phyloP scores from a whole-genome alignment of 2,329 filamentous ascomycete genomes.

The Aspergillus brasiliensis region DNA sequence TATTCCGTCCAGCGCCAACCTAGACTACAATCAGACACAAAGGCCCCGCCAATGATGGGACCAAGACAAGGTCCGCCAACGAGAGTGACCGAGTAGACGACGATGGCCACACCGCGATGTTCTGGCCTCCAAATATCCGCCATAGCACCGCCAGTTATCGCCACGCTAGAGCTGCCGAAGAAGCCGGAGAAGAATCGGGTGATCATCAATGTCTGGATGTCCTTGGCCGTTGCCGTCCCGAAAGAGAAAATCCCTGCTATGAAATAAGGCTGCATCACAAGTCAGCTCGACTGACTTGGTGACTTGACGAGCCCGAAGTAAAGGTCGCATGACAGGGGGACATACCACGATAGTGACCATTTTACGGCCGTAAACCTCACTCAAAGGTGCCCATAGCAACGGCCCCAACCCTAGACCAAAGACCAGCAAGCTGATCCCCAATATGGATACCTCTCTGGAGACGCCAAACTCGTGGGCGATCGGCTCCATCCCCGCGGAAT shows the following conservation, averaged over 20 bases:
- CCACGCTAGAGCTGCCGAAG: not conserved
- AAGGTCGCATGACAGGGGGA: not conserved
- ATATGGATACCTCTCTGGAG: not conserved
- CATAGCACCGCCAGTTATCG: not conserved
- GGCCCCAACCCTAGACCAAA: not conserved
- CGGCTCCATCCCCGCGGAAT: not conserved
- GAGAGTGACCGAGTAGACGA: not conserved
- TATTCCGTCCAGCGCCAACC: constrained; percentile 3
- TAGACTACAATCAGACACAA: not conserved
- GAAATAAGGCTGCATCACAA: not conserved
- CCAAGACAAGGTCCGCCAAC: not conserved
- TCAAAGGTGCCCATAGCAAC: not conserved
- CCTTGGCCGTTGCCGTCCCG: not conserved
- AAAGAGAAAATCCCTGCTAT: not conserved
- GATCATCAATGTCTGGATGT: not conserved
- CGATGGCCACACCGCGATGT: not conserved
- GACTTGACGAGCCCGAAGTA: not conserved
- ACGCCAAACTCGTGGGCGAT: not conserved
- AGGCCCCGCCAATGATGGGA: not conserved
- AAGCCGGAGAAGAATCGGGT: not conserved
- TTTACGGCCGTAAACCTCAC: not conserved
- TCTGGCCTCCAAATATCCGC: not conserved
- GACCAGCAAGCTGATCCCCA: not conserved
- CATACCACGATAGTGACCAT: not conserved
- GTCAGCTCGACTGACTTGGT: not conserved